A percentile compares a stretch with the other conserved stretches of the same genome.
Evolutionary conservation across 2,329 filamentous ascomycete species (phyloP).

Genomic region (Fusarium luffae): DNA sequence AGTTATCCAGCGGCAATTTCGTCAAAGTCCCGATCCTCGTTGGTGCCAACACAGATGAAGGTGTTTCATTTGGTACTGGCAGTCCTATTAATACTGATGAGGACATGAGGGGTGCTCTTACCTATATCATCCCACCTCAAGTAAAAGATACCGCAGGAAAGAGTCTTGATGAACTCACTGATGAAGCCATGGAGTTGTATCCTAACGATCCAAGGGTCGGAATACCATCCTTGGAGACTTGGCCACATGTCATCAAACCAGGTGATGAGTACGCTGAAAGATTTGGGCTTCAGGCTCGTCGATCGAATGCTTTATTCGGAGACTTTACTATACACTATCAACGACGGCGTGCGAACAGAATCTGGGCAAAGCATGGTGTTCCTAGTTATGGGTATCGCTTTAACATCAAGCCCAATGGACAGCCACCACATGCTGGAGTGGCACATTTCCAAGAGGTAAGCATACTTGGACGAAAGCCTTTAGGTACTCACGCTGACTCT

Average conservation of each 20-base stretch:
- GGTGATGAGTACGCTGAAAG: conserved; percentile 39
- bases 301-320: conserved; percentile 47
- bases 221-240: conserved; percentile 49
- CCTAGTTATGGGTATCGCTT: conserved; percentile 50
- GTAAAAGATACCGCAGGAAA: conserved; percentile 37
- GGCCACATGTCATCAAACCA: conserved; percentile 47
- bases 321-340: conserved; percentile 44
- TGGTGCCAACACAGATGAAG: conserved; percentile 52
- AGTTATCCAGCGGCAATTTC: conserved; percentile 49
- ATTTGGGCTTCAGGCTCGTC: conserved; percentile 47
- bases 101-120: conserved; percentile 41
- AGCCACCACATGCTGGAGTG: conserved; percentile 37
- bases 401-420: conserved; percentile 46
- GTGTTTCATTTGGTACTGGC: conserved; percentile 39
- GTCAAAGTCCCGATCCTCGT: conserved; percentile 50
- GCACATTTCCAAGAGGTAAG: conserved; percentile 54
- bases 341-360: conserved; percentile 44
- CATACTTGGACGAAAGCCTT: accelerated
- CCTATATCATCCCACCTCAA: conserved; percentile 10
- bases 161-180: conserved; percentile 34
- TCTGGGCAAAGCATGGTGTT: conserved; percentile 44
- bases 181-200: conserved; percentile 44
- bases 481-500: background rate
- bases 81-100: conserved; percentile 45
- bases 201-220: conserved; percentile 50